Base-by-base conservation (phyloP, 305 asterid species). In the Salvia sclarea region DNA sequence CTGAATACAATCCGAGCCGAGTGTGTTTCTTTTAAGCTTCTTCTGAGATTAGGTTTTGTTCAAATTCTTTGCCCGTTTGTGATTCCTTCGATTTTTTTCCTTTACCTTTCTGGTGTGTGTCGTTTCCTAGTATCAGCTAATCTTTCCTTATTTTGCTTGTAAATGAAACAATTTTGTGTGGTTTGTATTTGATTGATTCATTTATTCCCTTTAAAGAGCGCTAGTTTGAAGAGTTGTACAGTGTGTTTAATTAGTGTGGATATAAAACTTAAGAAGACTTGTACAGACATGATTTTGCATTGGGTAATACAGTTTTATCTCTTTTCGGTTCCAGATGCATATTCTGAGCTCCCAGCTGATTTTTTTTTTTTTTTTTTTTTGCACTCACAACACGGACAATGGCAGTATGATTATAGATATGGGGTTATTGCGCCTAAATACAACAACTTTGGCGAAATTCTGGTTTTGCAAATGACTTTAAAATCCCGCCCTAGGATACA, bases 1-100 rank as follows among this genome's bases (percentile, higher is more conserved):
- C 55, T 83, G 77, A 76, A 71, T 59, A 80, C 82, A 45, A 62
- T 81, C 54, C 75, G 74, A 38, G 67, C 68, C 45, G 60, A 71
- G 78, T 64, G 64, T 28, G 22, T 80, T 5, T 14, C 76, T 38
- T 50, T 70, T 43, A 52, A 70, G 4, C 66, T 79, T 54, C 61
- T 57, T 49, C 62, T 70, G 48, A 59, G 50, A 50, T 54, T 18
- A 61, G 17, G 64, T 53, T 65, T 30, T 64, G 70, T 40, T 66
- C 43, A 47, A 20, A 13, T 21, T n/a, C 22, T 47, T 55, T 14
- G 70, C 68, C 50, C 8, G 35, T 66, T 54, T 10, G 54, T 57
- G 25, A 71, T 75, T 81, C 65, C 56, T 82, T 54, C 11, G 5
- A 5, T 24, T 20, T 8, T 1, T 22, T 40, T 10, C 5, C 16